Conservation (phyloP, 768 basidiomycete species). For the Rhizopogon vinicolor region DNA sequence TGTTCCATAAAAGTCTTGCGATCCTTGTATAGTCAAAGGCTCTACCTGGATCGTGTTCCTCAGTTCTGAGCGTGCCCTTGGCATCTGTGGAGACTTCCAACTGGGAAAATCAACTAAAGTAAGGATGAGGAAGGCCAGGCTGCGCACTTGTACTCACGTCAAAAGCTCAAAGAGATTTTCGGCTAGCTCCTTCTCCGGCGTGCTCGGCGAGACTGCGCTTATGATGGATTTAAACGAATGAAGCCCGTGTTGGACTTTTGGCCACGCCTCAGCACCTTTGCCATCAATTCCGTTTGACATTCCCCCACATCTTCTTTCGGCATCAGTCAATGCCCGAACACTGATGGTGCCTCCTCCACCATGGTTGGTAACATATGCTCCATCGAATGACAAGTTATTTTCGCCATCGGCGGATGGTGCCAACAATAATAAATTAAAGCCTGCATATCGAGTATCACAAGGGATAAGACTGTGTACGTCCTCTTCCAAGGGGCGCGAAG, state of each 20-base stretch:
- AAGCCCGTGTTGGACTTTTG: conserved; percentile 64
- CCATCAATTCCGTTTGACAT: conserved; percentile 77
- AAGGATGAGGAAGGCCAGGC: conserved; percentile 3
- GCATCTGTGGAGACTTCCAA: conserved; percentile 41
- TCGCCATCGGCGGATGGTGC: conserved; percentile 27
- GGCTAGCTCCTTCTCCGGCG: conserved; percentile 48
- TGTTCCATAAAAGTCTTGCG: conserved; percentile 50
- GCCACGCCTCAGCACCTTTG: conserved; percentile 59
- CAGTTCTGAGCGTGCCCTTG: conserved; percentile 48
- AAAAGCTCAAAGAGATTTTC: conserved; percentile 62
- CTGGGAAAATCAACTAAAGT: conserved; percentile 27
- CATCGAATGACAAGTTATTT: conserved; percentile 40
- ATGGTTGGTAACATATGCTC: conserved; percentile 60
- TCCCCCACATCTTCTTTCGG: conserved; percentile 50
- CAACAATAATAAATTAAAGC: conserved; percentile 78
- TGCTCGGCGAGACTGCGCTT: conserved; percentile 27
- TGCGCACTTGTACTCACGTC: conserved; percentile 45
- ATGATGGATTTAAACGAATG: conserved; percentile 42
- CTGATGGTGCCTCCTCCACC: conserved; percentile 62
- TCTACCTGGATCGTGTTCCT: conserved; percentile 60
- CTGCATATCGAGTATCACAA: conserved; percentile 55
- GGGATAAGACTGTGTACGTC: conserved; percentile 43
- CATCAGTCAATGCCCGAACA: conserved; percentile 44
- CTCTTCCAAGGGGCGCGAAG: conserved; percentile 42
- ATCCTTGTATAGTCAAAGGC: conserved; percentile 35